phyloP scores from a whole-genome alignment of 441 rosid species.

The Bocquillonia castaneifolia region DNA sequence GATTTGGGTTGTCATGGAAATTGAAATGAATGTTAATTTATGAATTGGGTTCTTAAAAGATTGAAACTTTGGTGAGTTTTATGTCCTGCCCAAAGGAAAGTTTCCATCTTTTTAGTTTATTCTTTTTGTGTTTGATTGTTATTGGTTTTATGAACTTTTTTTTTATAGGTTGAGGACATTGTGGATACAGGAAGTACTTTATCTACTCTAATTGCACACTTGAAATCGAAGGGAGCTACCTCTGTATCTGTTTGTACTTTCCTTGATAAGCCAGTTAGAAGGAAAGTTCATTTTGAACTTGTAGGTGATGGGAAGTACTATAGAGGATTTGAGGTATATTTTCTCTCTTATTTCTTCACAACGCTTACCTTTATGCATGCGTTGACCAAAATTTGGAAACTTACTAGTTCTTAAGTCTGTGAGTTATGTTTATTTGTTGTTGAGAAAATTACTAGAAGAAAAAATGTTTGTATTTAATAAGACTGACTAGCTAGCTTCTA shows the following conservation, averaged over 20 bases:
- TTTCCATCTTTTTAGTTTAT: neutral
- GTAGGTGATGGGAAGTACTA: slow-evolving; percentile 76
- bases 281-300: slow-evolving; percentile 58
- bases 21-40: neutral
- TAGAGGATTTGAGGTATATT: slow-evolving; percentile 63
- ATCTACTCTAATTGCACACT: slow-evolving; percentile 44
- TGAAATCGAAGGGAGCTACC: slow-evolving; percentile 58
- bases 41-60: neutral
- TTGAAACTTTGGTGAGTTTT: neutral
- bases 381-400: neutral
- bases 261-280: slow-evolving; percentile 64
- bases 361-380: neutral
- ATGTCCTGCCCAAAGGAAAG: neutral
- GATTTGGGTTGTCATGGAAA: neutral
- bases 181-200: slow-evolving; percentile 83
- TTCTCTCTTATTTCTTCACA: neutral
- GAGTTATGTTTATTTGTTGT: neutral
- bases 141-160: neutral
- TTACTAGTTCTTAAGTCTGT: neutral
- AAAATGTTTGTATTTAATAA: neutral
- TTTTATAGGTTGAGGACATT: slow-evolving; percentile 89
- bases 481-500: neutral
- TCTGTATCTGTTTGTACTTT: slow-evolving; percentile 84
- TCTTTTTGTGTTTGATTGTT: neutral
- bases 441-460: neutral